These are phyloP conservation scores for Jacaranda copaia DNA, from an alignment of 257 asterid species.

Conservation along the genomic window DNA sequence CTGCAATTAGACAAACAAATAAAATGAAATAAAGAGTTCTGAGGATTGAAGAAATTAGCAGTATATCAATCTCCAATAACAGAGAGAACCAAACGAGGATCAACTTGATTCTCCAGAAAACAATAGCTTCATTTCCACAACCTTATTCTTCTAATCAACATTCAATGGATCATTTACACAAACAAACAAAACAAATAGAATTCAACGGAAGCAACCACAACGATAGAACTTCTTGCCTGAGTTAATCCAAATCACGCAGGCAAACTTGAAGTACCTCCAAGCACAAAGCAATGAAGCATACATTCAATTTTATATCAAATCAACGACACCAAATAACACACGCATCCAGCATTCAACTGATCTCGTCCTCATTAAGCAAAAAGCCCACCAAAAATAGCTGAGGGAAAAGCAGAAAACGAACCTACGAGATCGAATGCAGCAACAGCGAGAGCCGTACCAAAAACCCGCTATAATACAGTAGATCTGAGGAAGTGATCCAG, in stretches of 20 bases:
- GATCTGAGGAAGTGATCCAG: slow-evolving; percentile 40
- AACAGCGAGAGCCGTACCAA: neutral
- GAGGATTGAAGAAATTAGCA: slow-evolving; percentile 10
- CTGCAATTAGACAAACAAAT: slow-evolving; percentile 2
- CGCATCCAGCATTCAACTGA: slow-evolving; percentile 24
- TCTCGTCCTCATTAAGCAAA: neutral
- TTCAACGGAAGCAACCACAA: slow-evolving; percentile 16
- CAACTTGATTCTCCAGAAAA: neutral
- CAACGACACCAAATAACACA: slow-evolving; percentile 25
- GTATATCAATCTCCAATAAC: slow-evolving; percentile 22
- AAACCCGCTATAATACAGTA: neutral
- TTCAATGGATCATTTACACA: slow-evolving; percentile 6
- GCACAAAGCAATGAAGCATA: slow-evolving; percentile 13
- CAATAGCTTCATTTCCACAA: slow-evolving; percentile 24
- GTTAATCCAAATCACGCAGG: slow-evolving; percentile 30
- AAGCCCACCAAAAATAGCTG: neutral
- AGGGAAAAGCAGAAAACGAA: slow-evolving; percentile 2
- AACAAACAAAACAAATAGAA: neutral
- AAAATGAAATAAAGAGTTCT: neutral
- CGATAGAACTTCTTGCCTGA: slow-evolving; percentile 14
- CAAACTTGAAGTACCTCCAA: slow-evolving; percentile 23
- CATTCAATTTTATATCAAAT: slow-evolving; percentile 21
- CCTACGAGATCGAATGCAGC: slow-evolving; percentile 35
- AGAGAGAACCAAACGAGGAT: slow-evolving; percentile 13
- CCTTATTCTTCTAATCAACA: neutral